Evolutionary conservation across 176 grass and related monocot species (phyloP), one percentile per base, ranked within the genome.

Genomic region (Avena atlantica): DNA sequence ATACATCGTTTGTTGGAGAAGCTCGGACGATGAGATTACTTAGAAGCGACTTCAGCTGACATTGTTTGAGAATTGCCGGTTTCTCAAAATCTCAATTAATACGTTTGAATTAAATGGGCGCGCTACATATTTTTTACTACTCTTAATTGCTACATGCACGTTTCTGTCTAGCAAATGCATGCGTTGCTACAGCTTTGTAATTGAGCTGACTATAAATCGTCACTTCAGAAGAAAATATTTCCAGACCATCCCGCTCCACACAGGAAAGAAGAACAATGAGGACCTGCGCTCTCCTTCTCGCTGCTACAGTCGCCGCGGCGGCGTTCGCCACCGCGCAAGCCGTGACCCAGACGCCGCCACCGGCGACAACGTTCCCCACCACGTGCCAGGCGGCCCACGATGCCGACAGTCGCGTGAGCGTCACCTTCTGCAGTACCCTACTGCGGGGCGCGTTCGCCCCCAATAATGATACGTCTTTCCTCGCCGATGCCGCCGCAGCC

Each of bases 341-440:
- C 29, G 29, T 2, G 3, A 20, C 9, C 2, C 4, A 1, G 62
- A 14, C 40, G 2, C 10, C 9, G 69, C 34, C 68, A n/a, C 19
- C 34, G 37, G 9, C 78, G 37, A 63, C 9, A 10, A 48, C 7
- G 7, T 9, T 80, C 37, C 6, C 6, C 3, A n/a, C 6, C 12
- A 63, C 37, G 13, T 80, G 78, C 78, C 78, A 60, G n/a, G 78
- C 78, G 58, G 78, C 57, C n/a, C 57, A 61, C 58, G 78, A 61
- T n/a, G 78, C 12, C 36, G 78, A 80, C 12, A 25, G 7, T 1
- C 6, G 8, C 37, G 57, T 47, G 36, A 80, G n/a, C 78, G n/a
- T 15, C 12, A 15, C 1, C 58, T 62, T 63, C 58, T 80, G 78
- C 58, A 25, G 3, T n/a, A 23, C 1, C 12, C 37, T 7, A 0